These are phyloP conservation scores for Nematocida major DNA, from an alignment of 371 early-diverging fungal species.

Conservation along the genomic window DNA sequence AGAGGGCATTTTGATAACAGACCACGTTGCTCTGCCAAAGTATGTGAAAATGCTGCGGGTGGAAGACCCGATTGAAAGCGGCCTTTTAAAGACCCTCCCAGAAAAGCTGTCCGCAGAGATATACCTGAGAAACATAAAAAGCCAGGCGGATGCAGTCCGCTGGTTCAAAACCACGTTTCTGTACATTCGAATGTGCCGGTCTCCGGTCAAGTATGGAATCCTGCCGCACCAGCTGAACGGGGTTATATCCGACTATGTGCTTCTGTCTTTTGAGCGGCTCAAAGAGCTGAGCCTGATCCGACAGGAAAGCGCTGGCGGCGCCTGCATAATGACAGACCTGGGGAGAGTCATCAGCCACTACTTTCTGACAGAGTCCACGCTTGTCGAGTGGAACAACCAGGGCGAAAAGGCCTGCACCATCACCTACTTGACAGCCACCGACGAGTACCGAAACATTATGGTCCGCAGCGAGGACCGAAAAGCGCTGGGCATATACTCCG, in stretches of 20 bases:
- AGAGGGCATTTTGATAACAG: slow-evolving; percentile 89
- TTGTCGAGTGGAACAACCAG: not conserved
- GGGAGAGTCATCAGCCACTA: slow-evolving; percentile 25
- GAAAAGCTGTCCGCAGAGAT: slow-evolving; percentile 92
- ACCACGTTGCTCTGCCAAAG: slow-evolving; percentile 78
- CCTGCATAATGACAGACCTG: slow-evolving; percentile 13
- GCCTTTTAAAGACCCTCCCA: slow-evolving; percentile 75
- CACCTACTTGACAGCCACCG: not conserved
- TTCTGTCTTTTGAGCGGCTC: slow-evolving; percentile 47
- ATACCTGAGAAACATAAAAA: slow-evolving; percentile 78
- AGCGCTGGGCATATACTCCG: slow-evolving; percentile 17
- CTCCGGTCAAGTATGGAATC: slow-evolving; percentile 57
- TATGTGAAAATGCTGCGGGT: slow-evolving; percentile 83
- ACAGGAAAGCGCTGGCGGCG: not conserved
- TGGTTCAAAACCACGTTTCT: slow-evolving; percentile 94
- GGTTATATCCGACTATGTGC: slow-evolving; percentile 52
- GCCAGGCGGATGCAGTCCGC: slow-evolving; percentile 79
- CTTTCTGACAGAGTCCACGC: slow-evolving; percentile 20
- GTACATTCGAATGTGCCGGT: slow-evolving; percentile 74
- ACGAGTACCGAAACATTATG: slow-evolving; percentile 3
- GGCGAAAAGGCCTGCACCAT: not conserved
- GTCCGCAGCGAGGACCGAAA: slow-evolving; percentile 17
- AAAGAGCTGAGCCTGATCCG: slow-evolving; percentile 49
- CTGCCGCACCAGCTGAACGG: slow-evolving; percentile 10
- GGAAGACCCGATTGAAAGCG: slow-evolving; percentile 90